phyloP scores from a whole-genome alignment of 2,329 filamentous ascomycete species.

The Colletotrichum cordylinicola region DNA sequence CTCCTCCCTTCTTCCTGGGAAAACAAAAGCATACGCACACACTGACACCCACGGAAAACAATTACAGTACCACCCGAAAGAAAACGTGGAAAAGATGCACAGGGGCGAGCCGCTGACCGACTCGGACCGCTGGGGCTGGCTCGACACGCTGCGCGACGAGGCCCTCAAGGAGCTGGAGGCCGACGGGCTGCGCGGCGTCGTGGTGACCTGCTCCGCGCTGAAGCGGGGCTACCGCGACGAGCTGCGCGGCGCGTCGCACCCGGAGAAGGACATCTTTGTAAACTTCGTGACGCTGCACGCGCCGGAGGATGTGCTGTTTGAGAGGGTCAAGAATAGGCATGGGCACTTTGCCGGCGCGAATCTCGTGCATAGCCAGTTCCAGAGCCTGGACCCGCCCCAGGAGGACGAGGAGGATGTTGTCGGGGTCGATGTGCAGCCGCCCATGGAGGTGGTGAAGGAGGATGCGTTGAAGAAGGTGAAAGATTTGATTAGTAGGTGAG shows the following conservation, averaged over 20 bases:
- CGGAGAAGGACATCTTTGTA: constrained; percentile 60
- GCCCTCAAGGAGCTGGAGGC: constrained; percentile 41
- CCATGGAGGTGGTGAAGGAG: constrained; percentile 48
- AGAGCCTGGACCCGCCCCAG: constrained; percentile 69
- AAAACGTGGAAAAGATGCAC: constrained; percentile 77
- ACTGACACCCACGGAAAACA: not conserved
- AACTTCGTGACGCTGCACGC: constrained; percentile 78
- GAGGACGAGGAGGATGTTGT: constrained; percentile 61
- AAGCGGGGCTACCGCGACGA: constrained; percentile 80
- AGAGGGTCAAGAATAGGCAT: constrained; percentile 66
- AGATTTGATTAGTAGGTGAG: not conserved
- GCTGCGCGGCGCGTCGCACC: constrained; percentile 63
- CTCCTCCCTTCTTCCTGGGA: not conserved
- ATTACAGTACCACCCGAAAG: constrained; percentile 60
- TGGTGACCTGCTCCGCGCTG: constrained; percentile 80
- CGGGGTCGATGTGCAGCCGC: constrained; percentile 52
- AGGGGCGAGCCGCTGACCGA: constrained; percentile 73
- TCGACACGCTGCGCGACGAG: constrained; percentile 63
- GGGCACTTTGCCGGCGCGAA: constrained; percentile 78
- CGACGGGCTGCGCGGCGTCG: constrained; percentile 58
- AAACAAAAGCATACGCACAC: not conserved
- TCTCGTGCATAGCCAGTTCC: constrained; percentile 77
- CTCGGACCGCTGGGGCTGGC: constrained; percentile 80
- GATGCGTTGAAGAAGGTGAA: constrained; percentile 38
- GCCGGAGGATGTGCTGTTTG: constrained; percentile 64